These are phyloP conservation scores for Fusarium protoensiforme DNA, from an alignment of 2,329 filamentous ascomycete species.

Conservation along the genomic window DNA sequence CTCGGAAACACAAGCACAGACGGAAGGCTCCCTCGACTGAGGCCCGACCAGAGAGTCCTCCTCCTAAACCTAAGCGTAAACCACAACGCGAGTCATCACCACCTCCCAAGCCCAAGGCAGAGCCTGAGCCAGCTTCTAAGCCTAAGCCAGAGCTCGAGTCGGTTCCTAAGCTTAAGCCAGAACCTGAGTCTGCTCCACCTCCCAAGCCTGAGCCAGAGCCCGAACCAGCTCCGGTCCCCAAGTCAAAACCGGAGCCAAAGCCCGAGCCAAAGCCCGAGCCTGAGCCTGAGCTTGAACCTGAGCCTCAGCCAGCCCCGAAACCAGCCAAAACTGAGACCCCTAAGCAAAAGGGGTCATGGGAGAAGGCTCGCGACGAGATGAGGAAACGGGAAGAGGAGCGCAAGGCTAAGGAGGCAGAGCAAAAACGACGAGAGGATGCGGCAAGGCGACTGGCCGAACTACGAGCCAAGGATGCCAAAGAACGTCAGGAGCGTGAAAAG, in stretches of 20 bases:
- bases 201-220: neutral
- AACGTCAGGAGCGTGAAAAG: constrained; percentile 56
- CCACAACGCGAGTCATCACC: constrained; percentile 30
- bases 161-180: neutral
- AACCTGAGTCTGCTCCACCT: constrained; percentile 24
- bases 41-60: constrained; percentile 29
- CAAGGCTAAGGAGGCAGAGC: constrained; percentile 69
- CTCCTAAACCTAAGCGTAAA: constrained; percentile 31
- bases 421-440: constrained; percentile 68
- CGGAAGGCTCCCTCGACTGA: constrained; percentile 38
- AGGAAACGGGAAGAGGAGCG: constrained; percentile 72
- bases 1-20: constrained; percentile 38
- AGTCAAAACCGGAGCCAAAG: neutral
- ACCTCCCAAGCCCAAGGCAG: neutral
- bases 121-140: neutral
- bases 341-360: constrained; percentile 66
- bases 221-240: neutral
- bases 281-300: neutral
- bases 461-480: constrained; percentile 65
- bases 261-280: neutral
- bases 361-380: constrained; percentile 76
- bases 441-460: constrained; percentile 64
- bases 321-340: constrained; percentile 41
- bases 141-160: neutral
- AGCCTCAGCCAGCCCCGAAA: neutral